Percentiles rank a stretch among this genome's conserved stretches.
Evolutionary conservation across 495 filamentous ascomycete species (phyloP).

Genomic region (Lindgomyces ingoldianus): DNA sequence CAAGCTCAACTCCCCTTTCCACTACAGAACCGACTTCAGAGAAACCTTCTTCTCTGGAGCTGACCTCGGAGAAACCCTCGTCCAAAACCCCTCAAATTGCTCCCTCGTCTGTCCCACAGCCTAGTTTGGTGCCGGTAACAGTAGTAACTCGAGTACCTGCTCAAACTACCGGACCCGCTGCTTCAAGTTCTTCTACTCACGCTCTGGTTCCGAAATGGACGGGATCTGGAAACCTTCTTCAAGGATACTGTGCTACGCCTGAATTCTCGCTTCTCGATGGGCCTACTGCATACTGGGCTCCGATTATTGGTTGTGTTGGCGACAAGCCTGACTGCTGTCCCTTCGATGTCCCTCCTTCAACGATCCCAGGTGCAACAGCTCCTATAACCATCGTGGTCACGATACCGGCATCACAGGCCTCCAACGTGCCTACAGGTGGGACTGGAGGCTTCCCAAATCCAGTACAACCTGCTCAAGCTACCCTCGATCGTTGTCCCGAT

Average conservation of each 20-base stretch:
- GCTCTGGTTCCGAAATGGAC: slow-evolving; percentile 16
- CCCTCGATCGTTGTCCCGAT: slow-evolving; percentile 16
- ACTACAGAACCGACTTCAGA: background rate
- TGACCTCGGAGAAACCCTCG: background rate
- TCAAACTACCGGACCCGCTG: background rate
- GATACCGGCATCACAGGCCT: background rate
- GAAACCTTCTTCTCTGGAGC: background rate
- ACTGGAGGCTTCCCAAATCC: slow-evolving; percentile 12
- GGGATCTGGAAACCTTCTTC: slow-evolving; percentile 19
- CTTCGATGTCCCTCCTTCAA: slow-evolving; percentile 16
- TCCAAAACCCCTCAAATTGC: slow-evolving; percentile 7
- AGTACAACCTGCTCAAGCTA: slow-evolving; percentile 5
- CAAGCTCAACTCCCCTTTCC: slow-evolving; percentile 1
- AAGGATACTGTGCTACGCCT: slow-evolving; percentile 29
- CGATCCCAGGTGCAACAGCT: background rate
- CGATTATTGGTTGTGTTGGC: slow-evolving; percentile 25
- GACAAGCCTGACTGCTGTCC: slow-evolving; percentile 30
- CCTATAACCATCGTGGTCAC: background rate
- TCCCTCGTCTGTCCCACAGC: slow-evolving; percentile 14
- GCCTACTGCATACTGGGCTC: slow-evolving; percentile 29
- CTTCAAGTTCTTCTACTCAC: slow-evolving; percentile 7
- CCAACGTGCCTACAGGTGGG: background rate
- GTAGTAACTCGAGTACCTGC: slow-evolving; percentile 10
- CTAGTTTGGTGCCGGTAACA: slow-evolving; percentile 19
- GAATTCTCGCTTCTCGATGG: slow-evolving; percentile 28